These are phyloP conservation scores for Phytophthora megakarya DNA, from an alignment of 352 stramenopile species.

Conservation along the genomic window DNA sequence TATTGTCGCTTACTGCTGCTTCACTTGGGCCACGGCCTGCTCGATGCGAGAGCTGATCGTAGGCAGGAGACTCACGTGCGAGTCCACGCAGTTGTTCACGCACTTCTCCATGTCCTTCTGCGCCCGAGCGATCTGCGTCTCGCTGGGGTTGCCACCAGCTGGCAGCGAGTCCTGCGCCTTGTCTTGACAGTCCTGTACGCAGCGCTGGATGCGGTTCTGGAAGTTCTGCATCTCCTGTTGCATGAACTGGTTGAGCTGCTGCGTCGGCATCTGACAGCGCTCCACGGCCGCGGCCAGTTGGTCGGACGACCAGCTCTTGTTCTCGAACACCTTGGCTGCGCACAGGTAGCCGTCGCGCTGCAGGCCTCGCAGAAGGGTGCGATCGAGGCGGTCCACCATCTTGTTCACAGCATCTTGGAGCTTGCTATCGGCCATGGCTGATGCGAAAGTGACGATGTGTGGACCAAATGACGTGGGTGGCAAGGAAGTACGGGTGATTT, in stretches of 20 bases:
- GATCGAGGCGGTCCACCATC: constrained; percentile 87
- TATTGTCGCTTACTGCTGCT: constrained; percentile 45
- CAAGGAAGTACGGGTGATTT: background rate
- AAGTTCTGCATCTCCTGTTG: constrained; percentile 87
- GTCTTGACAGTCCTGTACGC: constrained; percentile 89
- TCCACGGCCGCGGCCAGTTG: constrained; percentile 85
- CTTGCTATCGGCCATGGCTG: constrained; percentile 73
- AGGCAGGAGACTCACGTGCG: constrained; percentile 78
- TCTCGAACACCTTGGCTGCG: constrained; percentile 89
- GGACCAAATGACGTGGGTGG: constrained; percentile 10
- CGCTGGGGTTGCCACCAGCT: constrained; percentile 59
- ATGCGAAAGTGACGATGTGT: constrained; percentile 8
- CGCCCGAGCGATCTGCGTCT: constrained; percentile 64
- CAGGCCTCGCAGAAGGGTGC: constrained; percentile 70
- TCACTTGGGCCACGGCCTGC: constrained; percentile 72
- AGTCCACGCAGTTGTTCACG: constrained; percentile 68
- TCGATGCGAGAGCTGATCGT: constrained; percentile 75
- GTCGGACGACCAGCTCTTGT: constrained; percentile 77
- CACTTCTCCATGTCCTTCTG: constrained; percentile 85
- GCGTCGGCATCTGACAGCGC: constrained; percentile 84
- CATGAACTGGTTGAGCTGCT: constrained; percentile 85
- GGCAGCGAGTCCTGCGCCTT: constrained; percentile 74
- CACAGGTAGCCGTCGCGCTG: constrained; percentile 86
- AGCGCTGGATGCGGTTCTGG: constrained; percentile 85
- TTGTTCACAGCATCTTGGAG: constrained; percentile 83